Conservation (phyloP, 2,329 filamentous ascomycete genomes). For the Trichoderma koningii region DNA sequence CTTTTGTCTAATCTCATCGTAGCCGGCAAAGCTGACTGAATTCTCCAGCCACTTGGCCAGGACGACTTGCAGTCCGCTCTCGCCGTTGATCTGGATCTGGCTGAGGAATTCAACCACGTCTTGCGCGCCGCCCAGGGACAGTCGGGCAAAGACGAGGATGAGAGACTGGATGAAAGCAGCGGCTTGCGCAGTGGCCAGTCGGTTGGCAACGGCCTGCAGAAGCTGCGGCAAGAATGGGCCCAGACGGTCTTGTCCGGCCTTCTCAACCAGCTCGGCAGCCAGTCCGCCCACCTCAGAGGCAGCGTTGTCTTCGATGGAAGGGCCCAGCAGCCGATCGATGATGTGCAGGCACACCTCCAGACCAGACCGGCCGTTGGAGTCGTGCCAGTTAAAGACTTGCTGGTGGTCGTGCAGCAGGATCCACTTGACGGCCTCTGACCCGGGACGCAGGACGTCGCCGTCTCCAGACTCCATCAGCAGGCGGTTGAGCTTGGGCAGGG, state of each 20-base stretch:
- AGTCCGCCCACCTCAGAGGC: conserved; percentile 95
- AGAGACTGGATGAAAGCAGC: conserved; percentile 93
- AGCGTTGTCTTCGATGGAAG: conserved; percentile 84
- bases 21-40: conserved; percentile 95
- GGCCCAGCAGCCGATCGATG: conserved; percentile 84
- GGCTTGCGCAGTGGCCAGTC: conserved; percentile 78
- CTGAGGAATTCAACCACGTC: conserved; percentile 93
- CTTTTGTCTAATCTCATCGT: conserved; percentile 97
- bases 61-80: conserved; percentile 85
- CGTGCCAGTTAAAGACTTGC: conserved; percentile 85
- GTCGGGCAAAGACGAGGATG: conserved; percentile 89
- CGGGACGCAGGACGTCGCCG: conserved; percentile 83
- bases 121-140: conserved; percentile 79
- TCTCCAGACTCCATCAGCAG: conserved; percentile 83
- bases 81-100: conserved; percentile 75
- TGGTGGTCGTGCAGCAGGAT: conserved; percentile 87
- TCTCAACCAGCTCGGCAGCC: conserved; percentile 92
- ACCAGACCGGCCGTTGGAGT: conserved; percentile 76
- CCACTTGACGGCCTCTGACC: conserved; percentile 82
- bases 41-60: conserved; percentile 96
- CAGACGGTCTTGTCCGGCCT: conserved; percentile 85
- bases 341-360: conserved; percentile 88
- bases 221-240: conserved; percentile 89
- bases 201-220: conserved; percentile 81
- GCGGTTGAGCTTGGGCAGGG: conserved; percentile 83